Evolutionary conservation across 202 grass and related monocot genomes (phyloP), one percentile per base, ranked within the genome.

Genomic region (Eragrostis tef): DNA sequence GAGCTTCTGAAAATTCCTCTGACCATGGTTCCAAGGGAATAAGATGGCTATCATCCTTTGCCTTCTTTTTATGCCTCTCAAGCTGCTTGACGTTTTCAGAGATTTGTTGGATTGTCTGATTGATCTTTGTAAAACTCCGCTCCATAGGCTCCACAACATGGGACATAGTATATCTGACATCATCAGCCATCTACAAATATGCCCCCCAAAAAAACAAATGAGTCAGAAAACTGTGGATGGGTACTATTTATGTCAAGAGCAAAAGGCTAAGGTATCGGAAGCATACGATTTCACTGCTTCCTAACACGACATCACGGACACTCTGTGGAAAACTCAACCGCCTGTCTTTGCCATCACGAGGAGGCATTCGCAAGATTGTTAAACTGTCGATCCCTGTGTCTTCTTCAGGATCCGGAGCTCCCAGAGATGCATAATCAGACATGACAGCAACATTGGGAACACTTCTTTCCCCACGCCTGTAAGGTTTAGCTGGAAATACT

Each of bases 91-190:
- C 96, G 36, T 93, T 99, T 81, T 99, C 85, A 61, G 96, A 99
- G 69, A 99, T 96, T 56, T 91, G 89, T 80, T 99, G 90, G 29
- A 95, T 70, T 76, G 87, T 93, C 85, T 81, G 63, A 51, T 99
- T 93, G 79, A 99, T 99, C 83, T 81, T 89, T 3, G 85, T 82
- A 80, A 99, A 88, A 42, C 93, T 87, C 26, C 93, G 75, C 61
- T 99, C 93, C 74, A 99, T 90, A 20, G 96, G 96, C 73, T 95
- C 93, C 64, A 96, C 90, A 0, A 99, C 96, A 59, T 99, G 96
- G 11, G 93, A 91, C 56, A 99, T 89, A 14, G 93, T 99, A 79
- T 86, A 99, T 77, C 86, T 99, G 53, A 99, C 96, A 81, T 99
- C 96, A 87, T 96, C 96, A 67, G 83, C 96, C 90, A 99, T 89